Evolutionary conservation across 2,329 filamentous ascomycete species (phyloP), one percentile per base, ranked within the genome.

Genomic region (Balansia obtecta): DNA sequence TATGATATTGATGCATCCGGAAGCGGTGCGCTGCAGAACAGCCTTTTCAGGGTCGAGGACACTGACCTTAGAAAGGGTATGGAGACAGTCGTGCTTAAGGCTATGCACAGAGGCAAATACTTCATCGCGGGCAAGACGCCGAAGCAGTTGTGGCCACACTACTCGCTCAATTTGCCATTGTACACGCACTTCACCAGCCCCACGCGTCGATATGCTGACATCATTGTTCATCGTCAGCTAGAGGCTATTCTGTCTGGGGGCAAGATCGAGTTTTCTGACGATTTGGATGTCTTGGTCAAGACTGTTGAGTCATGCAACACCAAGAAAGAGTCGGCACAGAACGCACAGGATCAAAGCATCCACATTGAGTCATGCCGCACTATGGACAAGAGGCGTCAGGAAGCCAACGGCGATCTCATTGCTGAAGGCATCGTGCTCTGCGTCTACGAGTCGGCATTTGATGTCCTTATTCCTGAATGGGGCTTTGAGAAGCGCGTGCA

Each of bases 401-500:
- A 94, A 59, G 79, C 82, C 58, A 89, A 91, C 56, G 89, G 88
- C 45, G 93, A 98, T 57, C 79, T 98, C 49, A 89, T 98, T 65
- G 89, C 86, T 60, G 91, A 97, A 66, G 93, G 93, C 58, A 91
- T 98, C 60, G 89, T 98, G 46, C 77, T 98, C 50, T 95, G 88
- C 64, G 93, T 98, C 33, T 98, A 98, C 68, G 93, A 98, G 70
- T 97, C 93, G 30, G 93, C 93, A 18, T 98, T 98, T 65, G 93
- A 98, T 66, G 88, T 98, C 42, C 78, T 98, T 56, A 97, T 98
- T 65, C 93, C 93, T 6, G 90, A 98, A 65, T 98, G 89, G 75
- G 93, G 93, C 57, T 97, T 98, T 59, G 93, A 98, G 75, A 98
- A 98, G 81, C 88, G 93, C 56, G 93, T 98, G 48, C 93, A 98